Conservation (phyloP, 2,329 filamentous ascomycete species). For the Oidium heveae region DNA sequence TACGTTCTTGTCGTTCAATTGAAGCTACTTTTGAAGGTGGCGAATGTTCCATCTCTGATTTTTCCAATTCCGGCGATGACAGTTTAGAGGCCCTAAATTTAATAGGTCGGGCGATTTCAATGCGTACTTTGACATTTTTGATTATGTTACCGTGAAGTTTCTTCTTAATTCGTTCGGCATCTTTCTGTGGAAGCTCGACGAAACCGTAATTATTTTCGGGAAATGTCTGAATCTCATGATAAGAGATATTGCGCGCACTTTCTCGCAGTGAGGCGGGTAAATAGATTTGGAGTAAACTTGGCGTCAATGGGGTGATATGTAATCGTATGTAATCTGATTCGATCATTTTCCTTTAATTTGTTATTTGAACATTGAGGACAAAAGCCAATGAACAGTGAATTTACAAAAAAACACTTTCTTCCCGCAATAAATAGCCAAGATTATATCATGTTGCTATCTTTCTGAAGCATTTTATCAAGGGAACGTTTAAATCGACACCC, state of each 20-base stretch:
- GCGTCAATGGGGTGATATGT: constrained; percentile 70
- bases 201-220: constrained; percentile 82
- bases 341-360: not conserved
- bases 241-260: constrained; percentile 59
- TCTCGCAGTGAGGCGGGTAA: constrained; percentile 41
- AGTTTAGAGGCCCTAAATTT: too few species aligned
- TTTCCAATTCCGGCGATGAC: constrained; percentile 23
- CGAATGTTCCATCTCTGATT: constrained; percentile 16
- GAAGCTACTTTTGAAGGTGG: constrained; percentile 3
- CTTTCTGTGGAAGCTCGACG: constrained; percentile 53
- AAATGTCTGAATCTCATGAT: constrained; percentile 62
- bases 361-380: too few species aligned
- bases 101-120: constrained; percentile 44
- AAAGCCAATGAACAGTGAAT: too few species aligned
- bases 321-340: constrained; percentile 27
- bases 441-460: too few species aligned
- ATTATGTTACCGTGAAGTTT: constrained; percentile 73
- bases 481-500: too few species aligned
- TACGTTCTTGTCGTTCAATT: constrained; percentile 19
- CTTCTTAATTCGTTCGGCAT: constrained; percentile 75
- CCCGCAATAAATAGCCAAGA: too few species aligned
- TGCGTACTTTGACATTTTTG: constrained; percentile 60
- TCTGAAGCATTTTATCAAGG: too few species aligned
- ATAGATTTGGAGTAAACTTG: constrained; percentile 45
- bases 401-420: too few species aligned